Base-by-base conservation (phyloP, 176 grass and related monocot species). In the Oryza rufipogon region DNA sequence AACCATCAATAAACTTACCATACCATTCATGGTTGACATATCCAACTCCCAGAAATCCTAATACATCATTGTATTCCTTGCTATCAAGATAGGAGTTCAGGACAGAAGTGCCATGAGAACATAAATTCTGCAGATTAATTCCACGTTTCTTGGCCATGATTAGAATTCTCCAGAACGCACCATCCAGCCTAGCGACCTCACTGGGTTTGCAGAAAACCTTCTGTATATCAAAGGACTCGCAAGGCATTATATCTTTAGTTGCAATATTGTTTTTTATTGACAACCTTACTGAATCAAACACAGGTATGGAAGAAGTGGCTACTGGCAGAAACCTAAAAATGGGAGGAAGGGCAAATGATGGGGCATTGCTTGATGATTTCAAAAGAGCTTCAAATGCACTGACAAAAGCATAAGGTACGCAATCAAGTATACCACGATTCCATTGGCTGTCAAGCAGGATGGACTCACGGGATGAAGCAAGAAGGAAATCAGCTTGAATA, bases 401-500 rank as follows among this genome's bases (percentile, higher is more conserved):
- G 42, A 91, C 23, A 36, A 96, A 97, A 71, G 91, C 94, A 56
- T 46, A 74, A 60, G 94, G 84, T 5, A 93, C 71, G 64, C 87
- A 96, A 44, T 79, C 74, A 23, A 97, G 87, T 76, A 97, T 97
- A 34, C 91, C 94, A 61, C 88, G 88, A 67, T 97, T 97, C 91
- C 94, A 97, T 19, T 79, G 84, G 69, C 42, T 97, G 22, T 97
- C 88, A 0, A 88, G 74, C 14, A 88, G 15, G 74, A 97, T 93
- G 0, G 94, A 32, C 61, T 93, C 91, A 32, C 94, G 81, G 17
- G 94, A 93, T 8, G 94, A 89, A 48, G 85, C 78, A 20, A 97
- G 89, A 32, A 93, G 87, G 36, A 97, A 97, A 78, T 97, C 94
- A 20, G 87, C 87, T 66, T 93, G 94, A 30, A 97, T 97, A 66